A percentile compares a stretch with the other conserved stretches of the same genome.
These are phyloP conservation scores for Agrocybe pediades DNA, from an alignment of 768 basidiomycete species.

Conservation along the genomic window DNA sequence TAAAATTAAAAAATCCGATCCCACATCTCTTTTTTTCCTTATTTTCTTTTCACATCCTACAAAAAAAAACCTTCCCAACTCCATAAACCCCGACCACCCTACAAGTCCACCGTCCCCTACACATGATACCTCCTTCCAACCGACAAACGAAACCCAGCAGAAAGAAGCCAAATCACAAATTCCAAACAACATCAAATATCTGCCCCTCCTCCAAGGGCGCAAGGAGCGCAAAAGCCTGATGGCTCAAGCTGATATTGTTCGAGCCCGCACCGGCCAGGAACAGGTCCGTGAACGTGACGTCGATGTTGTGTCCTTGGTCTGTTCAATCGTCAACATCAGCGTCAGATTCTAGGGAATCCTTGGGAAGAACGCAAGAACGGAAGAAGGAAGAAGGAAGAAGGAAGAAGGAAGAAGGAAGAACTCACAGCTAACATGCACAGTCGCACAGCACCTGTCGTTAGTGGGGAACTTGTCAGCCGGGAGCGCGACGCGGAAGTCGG, in stretches of 20 bases:
- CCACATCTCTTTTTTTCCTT: too few relatives aligned
- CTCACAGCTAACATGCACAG: constrained; percentile 14
- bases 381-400: too few relatives aligned
- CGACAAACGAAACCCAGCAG: too few relatives aligned
- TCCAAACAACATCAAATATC: constrained; percentile 13
- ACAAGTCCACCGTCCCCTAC: too few relatives aligned
- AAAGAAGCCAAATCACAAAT: background rate
- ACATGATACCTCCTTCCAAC: too few relatives aligned
- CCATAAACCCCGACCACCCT: too few relatives aligned
- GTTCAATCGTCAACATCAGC: background rate
- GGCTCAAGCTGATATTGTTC: constrained; percentile 12
- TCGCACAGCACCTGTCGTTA: constrained; percentile 7
- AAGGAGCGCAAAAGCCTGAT: constrained; percentile 10
- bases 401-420: too few relatives aligned
- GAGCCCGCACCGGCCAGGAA: constrained; percentile 13
- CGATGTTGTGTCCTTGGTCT: constrained; percentile 13
- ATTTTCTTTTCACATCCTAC: too few relatives aligned
- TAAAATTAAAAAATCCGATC: too few relatives aligned
- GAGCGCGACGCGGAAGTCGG: constrained; percentile 9
- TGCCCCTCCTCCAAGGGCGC: constrained; percentile 9
- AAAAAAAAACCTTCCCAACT: too few relatives aligned
- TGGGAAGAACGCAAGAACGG: too few relatives aligned
- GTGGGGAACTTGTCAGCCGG: constrained; percentile 13
- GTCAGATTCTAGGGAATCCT: background rate
- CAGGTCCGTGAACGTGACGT: constrained; percentile 10